A percentile compares a stretch with the other conserved stretches of the same genome.
phyloP scores from a whole-genome alignment of 345 rosid species.

The Punica granatum region DNA sequence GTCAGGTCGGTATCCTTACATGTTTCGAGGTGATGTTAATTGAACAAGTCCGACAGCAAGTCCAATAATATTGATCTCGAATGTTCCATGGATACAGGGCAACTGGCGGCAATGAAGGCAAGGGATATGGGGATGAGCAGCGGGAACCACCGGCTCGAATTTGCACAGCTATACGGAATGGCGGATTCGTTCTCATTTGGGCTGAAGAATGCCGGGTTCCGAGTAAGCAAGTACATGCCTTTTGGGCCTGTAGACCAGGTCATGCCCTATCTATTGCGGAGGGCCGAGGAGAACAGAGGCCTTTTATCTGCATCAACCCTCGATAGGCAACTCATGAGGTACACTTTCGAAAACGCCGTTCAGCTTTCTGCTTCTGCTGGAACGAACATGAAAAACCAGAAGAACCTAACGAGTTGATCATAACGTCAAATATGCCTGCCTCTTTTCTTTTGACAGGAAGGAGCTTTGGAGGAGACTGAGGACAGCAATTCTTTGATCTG shows the following conservation, averaged over 20 bases:
- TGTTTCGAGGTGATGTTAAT: not conserved
- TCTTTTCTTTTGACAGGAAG: conserved; percentile 30
- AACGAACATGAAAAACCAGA: no score
- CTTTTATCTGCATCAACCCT: conserved; percentile 50
- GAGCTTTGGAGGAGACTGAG: conserved; percentile 59
- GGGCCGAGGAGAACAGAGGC: conserved; percentile 94
- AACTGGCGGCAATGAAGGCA: conserved; percentile 53
- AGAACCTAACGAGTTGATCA: not conserved
- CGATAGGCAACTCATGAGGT: conserved; percentile 73
- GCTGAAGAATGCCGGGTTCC: conserved; percentile 73
- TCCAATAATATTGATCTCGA: not conserved
- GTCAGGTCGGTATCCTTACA: conserved; percentile 25
- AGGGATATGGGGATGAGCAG: conserved; percentile 53
- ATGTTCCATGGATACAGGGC: conserved; percentile 27
- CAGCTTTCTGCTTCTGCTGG: not conserved
- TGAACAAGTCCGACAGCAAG: no score
- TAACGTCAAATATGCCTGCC: not conserved
- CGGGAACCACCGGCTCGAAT: conserved; percentile 46
- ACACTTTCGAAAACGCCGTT: not conserved
- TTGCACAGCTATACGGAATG: conserved; percentile 93
- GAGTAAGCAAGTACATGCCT: conserved; percentile 84
- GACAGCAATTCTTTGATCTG: conserved; percentile 27
- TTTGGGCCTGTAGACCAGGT: conserved; percentile 66
- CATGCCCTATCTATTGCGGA: conserved; percentile 73
- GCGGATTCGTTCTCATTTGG: conserved; percentile 73